phyloP scores from a whole-genome alignment of 176 grass and related monocot species.

The Zoysia japonica region DNA sequence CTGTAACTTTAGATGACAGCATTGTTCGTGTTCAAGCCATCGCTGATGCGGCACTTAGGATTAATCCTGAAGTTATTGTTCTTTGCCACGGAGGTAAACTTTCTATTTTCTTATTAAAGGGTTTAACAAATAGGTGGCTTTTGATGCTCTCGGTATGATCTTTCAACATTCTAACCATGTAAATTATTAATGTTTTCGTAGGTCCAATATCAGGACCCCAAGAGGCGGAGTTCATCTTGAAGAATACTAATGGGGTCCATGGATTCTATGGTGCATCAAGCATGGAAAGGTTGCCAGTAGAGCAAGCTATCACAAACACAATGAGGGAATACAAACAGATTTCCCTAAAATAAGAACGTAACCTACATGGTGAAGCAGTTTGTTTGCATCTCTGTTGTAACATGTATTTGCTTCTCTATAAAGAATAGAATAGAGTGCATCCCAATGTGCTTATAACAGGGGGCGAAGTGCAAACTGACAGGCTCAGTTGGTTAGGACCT shows the following conservation, averaged over 20 bases:
- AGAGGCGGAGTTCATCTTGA: slow-evolving; percentile 80
- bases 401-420: too few species aligned
- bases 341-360: slow-evolving; percentile 57
- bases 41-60: slow-evolving; percentile 59
- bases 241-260: slow-evolving; percentile 74
- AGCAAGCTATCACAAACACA: slow-evolving; percentile 85
- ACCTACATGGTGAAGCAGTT: too few species aligned
- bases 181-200: slow-evolving; percentile 19
- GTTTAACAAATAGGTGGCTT: neutral
- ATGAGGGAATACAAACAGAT: slow-evolving; percentile 85
- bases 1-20: slow-evolving; percentile 66
- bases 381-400: too few species aligned
- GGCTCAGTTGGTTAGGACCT: too few species aligned
- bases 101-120: neutral
- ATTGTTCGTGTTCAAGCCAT: slow-evolving; percentile 71
- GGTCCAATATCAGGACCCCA: slow-evolving; percentile 86
- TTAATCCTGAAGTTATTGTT: slow-evolving; percentile 81
- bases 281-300: slow-evolving; percentile 88
- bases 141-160: neutral
- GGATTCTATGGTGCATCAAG: slow-evolving; percentile 97
- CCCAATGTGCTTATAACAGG: too few species aligned
- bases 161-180: slow-evolving; percentile 19
- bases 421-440: too few species aligned
- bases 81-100: slow-evolving; percentile 88
- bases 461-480: too few species aligned